A percentile compares a stretch with the other conserved stretches of the same genome.
These are phyloP conservation scores for Acarospora socialis DNA, from an alignment of 2,329 filamentous ascomycete genomes.

Conservation along the genomic window DNA sequence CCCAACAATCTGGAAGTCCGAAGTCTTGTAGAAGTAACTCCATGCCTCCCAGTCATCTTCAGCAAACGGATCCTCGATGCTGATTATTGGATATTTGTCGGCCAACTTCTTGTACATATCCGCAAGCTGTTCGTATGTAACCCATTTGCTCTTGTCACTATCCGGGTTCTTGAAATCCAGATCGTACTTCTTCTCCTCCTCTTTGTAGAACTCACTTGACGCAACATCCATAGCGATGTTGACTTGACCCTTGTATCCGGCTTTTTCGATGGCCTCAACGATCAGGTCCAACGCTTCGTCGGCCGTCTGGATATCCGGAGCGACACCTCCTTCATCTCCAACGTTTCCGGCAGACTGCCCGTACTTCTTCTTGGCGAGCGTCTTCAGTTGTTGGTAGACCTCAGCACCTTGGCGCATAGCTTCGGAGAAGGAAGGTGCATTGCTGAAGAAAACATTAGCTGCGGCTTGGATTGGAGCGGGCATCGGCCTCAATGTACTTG, in stretches of 20 bases:
- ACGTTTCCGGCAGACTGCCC: constrained; percentile 98
- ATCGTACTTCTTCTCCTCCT: constrained; percentile 96
- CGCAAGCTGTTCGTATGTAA: constrained; percentile 96
- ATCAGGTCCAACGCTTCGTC: constrained; percentile 97
- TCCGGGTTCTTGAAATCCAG: constrained; percentile 99
- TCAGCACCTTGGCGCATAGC: constrained; percentile 92
- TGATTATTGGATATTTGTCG: constrained; percentile 96
- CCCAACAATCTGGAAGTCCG: constrained; percentile 93
- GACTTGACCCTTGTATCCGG: constrained; percentile 90
- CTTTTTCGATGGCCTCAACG: constrained; percentile 81
- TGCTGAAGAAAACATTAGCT: constrained; percentile 33
- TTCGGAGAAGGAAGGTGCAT: constrained; percentile 83
- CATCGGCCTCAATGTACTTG: constrained; percentile 38
- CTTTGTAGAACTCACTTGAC: constrained; percentile 99
- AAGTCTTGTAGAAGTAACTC: constrained; percentile 99
- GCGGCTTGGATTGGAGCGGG: no score
- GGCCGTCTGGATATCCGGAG: constrained; percentile 92
- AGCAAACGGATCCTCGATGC: constrained; percentile 97
- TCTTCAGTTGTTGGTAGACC: constrained; percentile 97
- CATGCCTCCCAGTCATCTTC: constrained; percentile 99
- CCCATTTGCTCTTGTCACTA: constrained; percentile 89
- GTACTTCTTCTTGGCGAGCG: constrained; percentile 97
- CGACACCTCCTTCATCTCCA: constrained; percentile 98
- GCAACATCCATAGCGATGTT: constrained; percentile 99
- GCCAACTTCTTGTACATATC: constrained; percentile 74